phyloP scores from a whole-genome alignment of 805 yeast genomes.

The Ascoidea asiatica region DNA sequence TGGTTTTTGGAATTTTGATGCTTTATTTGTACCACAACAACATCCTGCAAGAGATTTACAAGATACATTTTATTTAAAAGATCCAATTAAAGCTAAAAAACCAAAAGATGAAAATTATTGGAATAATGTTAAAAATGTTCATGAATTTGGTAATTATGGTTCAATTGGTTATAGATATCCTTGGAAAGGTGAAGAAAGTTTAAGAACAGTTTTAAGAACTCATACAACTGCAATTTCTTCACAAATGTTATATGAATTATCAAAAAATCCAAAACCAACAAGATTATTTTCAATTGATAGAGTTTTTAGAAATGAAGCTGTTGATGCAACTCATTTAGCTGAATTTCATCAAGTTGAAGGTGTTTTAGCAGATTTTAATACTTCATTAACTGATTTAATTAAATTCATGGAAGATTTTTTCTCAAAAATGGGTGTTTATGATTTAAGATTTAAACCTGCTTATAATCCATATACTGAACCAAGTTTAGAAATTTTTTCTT shows the following conservation, averaged over 20 bases:
- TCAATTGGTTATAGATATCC: constrained; percentile 98
- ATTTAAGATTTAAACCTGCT: constrained; percentile 95
- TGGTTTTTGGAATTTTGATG: constrained; percentile 98
- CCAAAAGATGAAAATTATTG: constrained; percentile 76
- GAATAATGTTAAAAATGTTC: constrained; percentile 70
- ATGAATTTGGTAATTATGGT: constrained; percentile 81
- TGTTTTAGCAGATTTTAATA: constrained; percentile 90
- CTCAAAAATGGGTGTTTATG: constrained; percentile 91
- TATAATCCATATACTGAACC: constrained; percentile 99
- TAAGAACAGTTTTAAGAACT: constrained; percentile 87
- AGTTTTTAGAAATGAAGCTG: constrained; percentile 99
- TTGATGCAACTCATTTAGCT: constrained; percentile 97
- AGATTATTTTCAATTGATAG: constrained; percentile 93
- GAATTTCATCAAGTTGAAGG: constrained; percentile 99
- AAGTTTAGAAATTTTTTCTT: constrained; percentile 91
- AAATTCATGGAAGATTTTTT: constrained; percentile 98
- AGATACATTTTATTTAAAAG: constrained; percentile 95
- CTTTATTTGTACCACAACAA: constrained; percentile 95
- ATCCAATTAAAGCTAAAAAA: constrained; percentile 67
- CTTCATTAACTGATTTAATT: constrained; percentile 90
- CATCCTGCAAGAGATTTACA: constrained; percentile 99
- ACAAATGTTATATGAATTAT: constrained; percentile 73
- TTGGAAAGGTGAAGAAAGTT: constrained; percentile 87
- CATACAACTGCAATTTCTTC: constrained; percentile 96
- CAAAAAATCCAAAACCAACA: constrained; percentile 77